A percentile compares a stretch with the other conserved stretches of the same genome.
Conservation (phyloP, 805 yeast species). For the Schwanniomyces sp. region DNA sequence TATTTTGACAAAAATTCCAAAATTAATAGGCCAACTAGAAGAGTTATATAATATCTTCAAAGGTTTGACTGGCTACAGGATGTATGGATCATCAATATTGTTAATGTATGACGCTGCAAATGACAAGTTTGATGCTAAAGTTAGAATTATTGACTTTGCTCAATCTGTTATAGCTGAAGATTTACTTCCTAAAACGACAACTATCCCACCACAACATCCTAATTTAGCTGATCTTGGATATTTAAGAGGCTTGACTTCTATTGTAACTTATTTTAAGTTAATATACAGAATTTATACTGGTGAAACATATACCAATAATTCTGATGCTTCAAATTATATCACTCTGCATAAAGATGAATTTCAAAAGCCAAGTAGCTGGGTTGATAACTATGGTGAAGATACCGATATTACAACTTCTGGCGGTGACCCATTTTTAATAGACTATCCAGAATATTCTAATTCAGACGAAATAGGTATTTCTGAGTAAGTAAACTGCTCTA, state of each 20-base stretch:
- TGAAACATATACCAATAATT: conserved; percentile 5
- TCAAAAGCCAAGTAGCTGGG: conserved; percentile 14
- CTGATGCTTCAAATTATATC: conserved; percentile 8
- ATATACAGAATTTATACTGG: conserved; percentile 61
- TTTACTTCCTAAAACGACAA: conserved; percentile 6
- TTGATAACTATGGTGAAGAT: conserved; percentile 18
- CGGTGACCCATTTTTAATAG: conserved; percentile 21
- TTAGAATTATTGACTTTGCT: conserved; percentile 94
- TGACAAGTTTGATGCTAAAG: conserved; percentile 24
- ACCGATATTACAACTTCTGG: background rate
- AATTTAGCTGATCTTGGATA: conserved; percentile 77
- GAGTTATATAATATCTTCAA: conserved; percentile 57
- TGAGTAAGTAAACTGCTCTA: conserved; percentile 8
- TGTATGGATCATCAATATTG: conserved; percentile 88
- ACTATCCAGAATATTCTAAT: conserved; percentile 14
- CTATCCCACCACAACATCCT: conserved; percentile 71
- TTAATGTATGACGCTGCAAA: conserved; percentile 79
- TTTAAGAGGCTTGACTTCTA: conserved; percentile 74
- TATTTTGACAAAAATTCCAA: conserved; percentile 65
- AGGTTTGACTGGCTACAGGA: conserved; percentile 69
- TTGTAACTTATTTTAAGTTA: conserved; percentile 61
- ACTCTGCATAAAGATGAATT: conserved; percentile 9
- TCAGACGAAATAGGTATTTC: conserved; percentile 23
- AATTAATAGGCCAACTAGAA: conserved; percentile 56
- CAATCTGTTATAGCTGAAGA: conserved; percentile 78